phyloP scores from a whole-genome alignment of 441 rosid species.

The Erodium texanum region DNA sequence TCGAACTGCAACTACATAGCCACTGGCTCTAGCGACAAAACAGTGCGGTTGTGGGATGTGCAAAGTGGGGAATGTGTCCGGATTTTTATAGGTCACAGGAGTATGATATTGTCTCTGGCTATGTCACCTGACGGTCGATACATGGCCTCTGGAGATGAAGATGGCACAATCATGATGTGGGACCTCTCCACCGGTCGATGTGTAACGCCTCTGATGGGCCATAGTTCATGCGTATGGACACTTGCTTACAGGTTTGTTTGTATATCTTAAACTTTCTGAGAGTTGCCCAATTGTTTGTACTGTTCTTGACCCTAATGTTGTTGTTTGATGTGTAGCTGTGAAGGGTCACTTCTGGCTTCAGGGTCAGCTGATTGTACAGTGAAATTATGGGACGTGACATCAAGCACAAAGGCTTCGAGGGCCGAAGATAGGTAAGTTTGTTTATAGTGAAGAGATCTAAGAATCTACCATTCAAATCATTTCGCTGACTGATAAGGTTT shows the following conservation, averaged over 20 bases:
- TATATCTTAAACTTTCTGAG: too few relatives aligned
- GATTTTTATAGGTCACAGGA: conserved; percentile 85
- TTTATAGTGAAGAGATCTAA: neutral
- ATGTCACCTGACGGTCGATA: conserved; percentile 94
- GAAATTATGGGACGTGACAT: conserved; percentile 81
- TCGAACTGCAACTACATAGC: conserved; percentile 92
- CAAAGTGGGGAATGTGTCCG: conserved; percentile 88
- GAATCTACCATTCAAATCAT: neutral
- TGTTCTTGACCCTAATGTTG: neutral
- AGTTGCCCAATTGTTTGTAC: neutral
- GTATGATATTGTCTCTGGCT: conserved; percentile 84
- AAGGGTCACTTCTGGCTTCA: conserved; percentile 89
- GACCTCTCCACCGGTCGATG: conserved; percentile 89
- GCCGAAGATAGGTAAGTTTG: conserved; percentile 66
- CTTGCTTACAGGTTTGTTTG: conserved; percentile 82
- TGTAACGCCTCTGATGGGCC: conserved; percentile 87
- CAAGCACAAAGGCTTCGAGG: conserved; percentile 54
- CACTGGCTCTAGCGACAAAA: conserved; percentile 92
- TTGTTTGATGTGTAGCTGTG: conserved; percentile 40
- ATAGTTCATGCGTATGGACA: conserved; percentile 84
- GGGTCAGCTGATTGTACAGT: conserved; percentile 96
- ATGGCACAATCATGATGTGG: conserved; percentile 97
- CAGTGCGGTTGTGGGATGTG: conserved; percentile 90
- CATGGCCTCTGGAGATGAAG: conserved; percentile 98
- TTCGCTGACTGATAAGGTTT: neutral